Conservation (phyloP, 2,329 filamentous ascomycete species). For the Microcyclospora pomicola region DNA sequence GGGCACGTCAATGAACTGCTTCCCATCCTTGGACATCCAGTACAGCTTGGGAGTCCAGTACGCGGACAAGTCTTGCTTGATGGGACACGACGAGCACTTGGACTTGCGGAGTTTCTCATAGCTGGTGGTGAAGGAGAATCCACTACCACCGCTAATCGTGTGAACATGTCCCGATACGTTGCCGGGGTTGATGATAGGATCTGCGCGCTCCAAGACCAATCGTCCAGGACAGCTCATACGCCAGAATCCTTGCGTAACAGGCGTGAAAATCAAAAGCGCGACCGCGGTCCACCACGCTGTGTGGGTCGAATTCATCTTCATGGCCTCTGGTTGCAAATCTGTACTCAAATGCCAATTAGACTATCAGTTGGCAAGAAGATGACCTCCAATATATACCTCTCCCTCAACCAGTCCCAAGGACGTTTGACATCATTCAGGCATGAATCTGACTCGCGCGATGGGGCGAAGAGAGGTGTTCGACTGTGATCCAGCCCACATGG, state of each 20-base stretch:
- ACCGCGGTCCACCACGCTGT: constrained; percentile 1
- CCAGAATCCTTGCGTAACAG: constrained; percentile 49
- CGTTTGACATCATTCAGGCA: too few relatives aligned
- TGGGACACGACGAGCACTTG: constrained; percentile 53
- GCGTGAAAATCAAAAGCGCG: constrained; percentile 21
- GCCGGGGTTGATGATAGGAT: constrained; percentile 56
- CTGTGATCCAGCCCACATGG: too few relatives aligned
- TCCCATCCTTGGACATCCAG: constrained; percentile 49
- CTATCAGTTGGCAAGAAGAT: too few relatives aligned
- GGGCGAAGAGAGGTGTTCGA: too few relatives aligned
- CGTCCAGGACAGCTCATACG: constrained; percentile 54
- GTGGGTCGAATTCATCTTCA: too few relatives aligned
- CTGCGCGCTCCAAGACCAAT: constrained; percentile 45
- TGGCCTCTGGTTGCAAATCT: too few relatives aligned
- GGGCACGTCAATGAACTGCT: constrained; percentile 47
- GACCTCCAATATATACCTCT: too few relatives aligned
- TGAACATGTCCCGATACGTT: constrained; percentile 49
- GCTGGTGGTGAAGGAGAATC: constrained; percentile 48
- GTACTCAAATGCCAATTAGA: too few relatives aligned
- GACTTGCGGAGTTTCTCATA: constrained; percentile 47
- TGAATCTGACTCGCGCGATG: too few relatives aligned
- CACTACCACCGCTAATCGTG: constrained; percentile 56
- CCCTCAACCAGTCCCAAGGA: too few relatives aligned
- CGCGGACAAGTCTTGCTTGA: constrained; percentile 52
- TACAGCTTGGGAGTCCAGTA: constrained; percentile 67